These are phyloP conservation scores for Fusarium secorum DNA, from an alignment of 2,329 filamentous ascomycete species.

Conservation along the genomic window DNA sequence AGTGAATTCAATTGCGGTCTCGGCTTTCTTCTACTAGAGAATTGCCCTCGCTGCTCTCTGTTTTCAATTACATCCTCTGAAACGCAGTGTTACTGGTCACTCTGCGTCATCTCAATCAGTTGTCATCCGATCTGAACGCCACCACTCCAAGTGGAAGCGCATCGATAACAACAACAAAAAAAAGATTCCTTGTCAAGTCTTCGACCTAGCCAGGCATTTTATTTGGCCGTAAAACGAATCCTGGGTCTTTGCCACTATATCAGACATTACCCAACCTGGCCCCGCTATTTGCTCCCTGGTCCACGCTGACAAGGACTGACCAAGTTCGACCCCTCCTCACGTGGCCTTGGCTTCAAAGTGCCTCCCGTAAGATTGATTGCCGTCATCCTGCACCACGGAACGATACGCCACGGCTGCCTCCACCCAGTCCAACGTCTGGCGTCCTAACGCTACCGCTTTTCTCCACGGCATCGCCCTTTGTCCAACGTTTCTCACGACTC, in stretches of 20 bases:
- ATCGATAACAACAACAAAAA: neutral
- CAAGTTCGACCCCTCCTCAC: slow-evolving; percentile 42
- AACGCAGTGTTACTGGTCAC: neutral
- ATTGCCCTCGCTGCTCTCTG: neutral
- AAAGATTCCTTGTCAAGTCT: neutral
- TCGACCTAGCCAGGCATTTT: neutral
- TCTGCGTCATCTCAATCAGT: slow-evolving; percentile 21
- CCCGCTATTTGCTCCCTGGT: slow-evolving; percentile 11
- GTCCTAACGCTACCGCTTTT: slow-evolving; percentile 22
- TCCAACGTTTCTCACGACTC: slow-evolving; percentile 28
- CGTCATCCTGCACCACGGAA: slow-evolving; percentile 33
- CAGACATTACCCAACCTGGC: slow-evolving; percentile 11
- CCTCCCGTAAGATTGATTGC: slow-evolving; percentile 8
- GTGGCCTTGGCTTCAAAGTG: slow-evolving; percentile 34
- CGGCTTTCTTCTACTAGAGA: slow-evolving; percentile 2
- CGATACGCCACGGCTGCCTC: slow-evolving; percentile 20
- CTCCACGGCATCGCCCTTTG: slow-evolving; percentile 26
- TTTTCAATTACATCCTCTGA: neutral
- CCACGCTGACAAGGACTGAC: slow-evolving; percentile 33
- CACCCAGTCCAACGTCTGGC: slow-evolving; percentile 22
- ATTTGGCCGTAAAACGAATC: slow-evolving; percentile 19
- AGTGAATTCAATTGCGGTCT: neutral
- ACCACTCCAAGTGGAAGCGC: neutral
- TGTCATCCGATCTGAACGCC: slow-evolving; percentile 17
- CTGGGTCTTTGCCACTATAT: neutral